Evolutionary conservation across 805 yeast species (phyloP).

Genomic region (Yarrowia sp.): DNA sequence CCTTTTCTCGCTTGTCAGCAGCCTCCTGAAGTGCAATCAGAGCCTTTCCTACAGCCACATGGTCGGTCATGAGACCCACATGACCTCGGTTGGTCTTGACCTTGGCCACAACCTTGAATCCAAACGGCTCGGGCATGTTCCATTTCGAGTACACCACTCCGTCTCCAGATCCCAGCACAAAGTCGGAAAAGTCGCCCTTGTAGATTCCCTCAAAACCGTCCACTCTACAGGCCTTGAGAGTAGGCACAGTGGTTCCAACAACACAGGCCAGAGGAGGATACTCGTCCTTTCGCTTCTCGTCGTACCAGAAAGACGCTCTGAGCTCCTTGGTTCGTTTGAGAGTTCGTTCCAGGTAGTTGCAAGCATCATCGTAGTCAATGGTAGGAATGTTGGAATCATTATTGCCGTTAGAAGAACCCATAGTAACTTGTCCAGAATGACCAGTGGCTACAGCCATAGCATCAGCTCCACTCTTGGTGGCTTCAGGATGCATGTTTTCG

Average conservation of each 20-base stretch:
- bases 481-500: conserved; percentile 25
- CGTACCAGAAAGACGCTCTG: conserved; percentile 52
- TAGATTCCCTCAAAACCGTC: conserved; percentile 57
- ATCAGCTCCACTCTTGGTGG: conserved; percentile 2
- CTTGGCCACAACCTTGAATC: conserved; percentile 68
- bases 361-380: conserved; percentile 49
- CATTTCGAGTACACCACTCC: conserved; percentile 85
- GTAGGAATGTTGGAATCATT: conserved; percentile 24
- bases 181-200: conserved; percentile 69
- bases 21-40: conserved; percentile 56
- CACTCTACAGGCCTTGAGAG: conserved; percentile 77
- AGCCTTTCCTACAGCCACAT: conserved; percentile 68
- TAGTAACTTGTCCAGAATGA: not conserved
- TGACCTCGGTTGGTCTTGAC: conserved; percentile 68
- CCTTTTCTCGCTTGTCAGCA: conserved; percentile 41
- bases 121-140: conserved; percentile 73
- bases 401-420: conserved; percentile 6
- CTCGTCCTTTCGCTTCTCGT: conserved; percentile 43
- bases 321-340: conserved; percentile 58
- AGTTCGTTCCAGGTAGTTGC: conserved; percentile 60
- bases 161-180: conserved; percentile 86
- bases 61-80: conserved; percentile 72
- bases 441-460: not conserved
- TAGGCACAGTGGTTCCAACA: conserved; percentile 78
- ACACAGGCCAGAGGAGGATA: conserved; percentile 85